Evolutionary conservation across 2,329 filamentous ascomycete genomes (phyloP).

Genomic region (Massarina eburnea): DNA sequence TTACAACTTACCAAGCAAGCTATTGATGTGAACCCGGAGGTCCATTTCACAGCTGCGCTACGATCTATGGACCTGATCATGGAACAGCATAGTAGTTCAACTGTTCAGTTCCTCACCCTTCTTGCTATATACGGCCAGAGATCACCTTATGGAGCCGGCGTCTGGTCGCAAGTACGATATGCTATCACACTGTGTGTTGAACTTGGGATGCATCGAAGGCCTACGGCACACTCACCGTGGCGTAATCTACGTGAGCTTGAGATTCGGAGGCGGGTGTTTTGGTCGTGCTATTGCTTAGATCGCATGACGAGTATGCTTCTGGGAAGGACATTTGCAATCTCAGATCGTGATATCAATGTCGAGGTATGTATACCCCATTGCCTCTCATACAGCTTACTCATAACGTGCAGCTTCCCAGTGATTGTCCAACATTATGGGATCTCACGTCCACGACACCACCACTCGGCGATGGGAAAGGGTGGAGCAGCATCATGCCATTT

Average conservation of each 20-base stretch:
- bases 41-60: slow-evolving; percentile 24
- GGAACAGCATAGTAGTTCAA: slow-evolving; percentile 25
- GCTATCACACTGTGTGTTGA: slow-evolving; percentile 31
- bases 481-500: slow-evolving; percentile 29
- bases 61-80: slow-evolving; percentile 27
- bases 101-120: slow-evolving; percentile 28
- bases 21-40: slow-evolving; percentile 27
- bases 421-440: slow-evolving; percentile 20
- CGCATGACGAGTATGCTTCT: slow-evolving; percentile 28
- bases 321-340: slow-evolving; percentile 28
- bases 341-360: slow-evolving; percentile 30
- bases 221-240: slow-evolving; percentile 15
- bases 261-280: slow-evolving; percentile 26
- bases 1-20: slow-evolving; percentile 27
- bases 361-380: slow-evolving; percentile 15
- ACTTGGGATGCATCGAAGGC: slow-evolving; percentile 30
- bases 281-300: slow-evolving; percentile 31
- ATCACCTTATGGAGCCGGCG: slow-evolving; percentile 29
- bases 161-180: slow-evolving; percentile 30
- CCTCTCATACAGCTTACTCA: not conserved
- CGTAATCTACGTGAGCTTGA: slow-evolving; percentile 21
- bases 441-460: slow-evolving; percentile 22
- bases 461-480: slow-evolving; percentile 11
- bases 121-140: slow-evolving; percentile 29
- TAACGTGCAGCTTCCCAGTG: slow-evolving; percentile 21